Evolutionary conservation across 164 flowering plant genomes (phyloP), one percentile per base, ranked within the genome.

Genomic region (Umbellularia californica): DNA sequence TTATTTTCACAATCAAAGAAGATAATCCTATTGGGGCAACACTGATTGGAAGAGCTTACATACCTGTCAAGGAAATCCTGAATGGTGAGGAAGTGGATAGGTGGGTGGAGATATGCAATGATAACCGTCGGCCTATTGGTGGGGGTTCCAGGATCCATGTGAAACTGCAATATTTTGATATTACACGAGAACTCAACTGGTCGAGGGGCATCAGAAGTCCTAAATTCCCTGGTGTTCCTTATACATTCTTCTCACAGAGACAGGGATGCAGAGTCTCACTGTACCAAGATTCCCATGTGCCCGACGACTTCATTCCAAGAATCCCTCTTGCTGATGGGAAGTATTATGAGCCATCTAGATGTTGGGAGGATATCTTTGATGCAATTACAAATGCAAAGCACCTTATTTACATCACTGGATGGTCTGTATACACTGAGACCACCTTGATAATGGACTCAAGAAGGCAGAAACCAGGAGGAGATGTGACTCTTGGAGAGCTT

Each of bases 321-420:
- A 88, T 88, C 64, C 81, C 83, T 68, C 89, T 90, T 17, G 80
- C 84, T 50, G 88, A 77, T 2, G 89, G 89, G 19, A 83, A 82
- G 70, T 77, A 30, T 58, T 91, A 88, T 50, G 85, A 90, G 80
- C 88, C 92, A 1, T 84, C 85, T 51, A 80, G 93, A 67, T 87
- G 90, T 69, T 91, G 94, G 94, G 97, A 90, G 72, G 94, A 89
- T 75, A 72, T 92, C 33, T 91, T 88, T 74, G 89, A 89, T 79
- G 94, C 94, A 1, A 90, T 91, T 55, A 75, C 74, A 10, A 83
- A 89, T 73, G 96, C 97, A 1, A 84, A 79, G 72, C 91, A 92
- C 70, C 68, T 92, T 70, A 86, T 90, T 74, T 92, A 92, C 86
- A 88, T 92, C 11, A 76, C 97, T 0, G 92, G 94, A 0, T 91